A percentile compares a stretch with the other conserved stretches of the same genome.
Evolutionary conservation across 2,329 filamentous ascomycete genomes (phyloP).

Genomic region (Diaporthe amygdali): DNA sequence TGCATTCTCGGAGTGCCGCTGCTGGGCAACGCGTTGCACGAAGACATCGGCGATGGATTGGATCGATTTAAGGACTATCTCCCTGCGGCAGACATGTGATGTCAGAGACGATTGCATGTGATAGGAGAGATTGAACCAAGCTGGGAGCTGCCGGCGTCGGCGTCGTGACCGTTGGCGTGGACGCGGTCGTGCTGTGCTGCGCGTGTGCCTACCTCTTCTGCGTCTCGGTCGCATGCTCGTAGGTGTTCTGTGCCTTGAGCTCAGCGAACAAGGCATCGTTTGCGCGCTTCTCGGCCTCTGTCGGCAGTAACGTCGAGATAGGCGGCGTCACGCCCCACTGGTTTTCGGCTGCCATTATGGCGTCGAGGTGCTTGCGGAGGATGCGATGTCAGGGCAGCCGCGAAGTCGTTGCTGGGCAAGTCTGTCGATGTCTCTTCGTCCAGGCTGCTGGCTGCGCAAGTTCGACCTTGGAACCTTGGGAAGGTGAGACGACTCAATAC

Average conservation of each 20-base stretch:
- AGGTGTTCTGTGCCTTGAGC: slow-evolving; percentile 88
- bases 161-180: neutral
- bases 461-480: neutral
- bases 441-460: neutral
- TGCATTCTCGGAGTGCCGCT: slow-evolving; percentile 74
- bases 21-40: slow-evolving; percentile 78
- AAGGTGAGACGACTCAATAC: slow-evolving; percentile 6
- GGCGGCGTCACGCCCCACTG: slow-evolving; percentile 77
- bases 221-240: slow-evolving; percentile 83
- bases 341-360: slow-evolving; percentile 34
- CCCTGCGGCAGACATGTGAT: slow-evolving; percentile 48
- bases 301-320: slow-evolving; percentile 79
- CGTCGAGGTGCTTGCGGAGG: slow-evolving; percentile 9
- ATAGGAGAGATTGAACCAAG: neutral
- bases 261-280: slow-evolving; percentile 84
- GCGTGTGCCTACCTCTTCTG: slow-evolving; percentile 69
- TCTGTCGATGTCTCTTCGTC: neutral
- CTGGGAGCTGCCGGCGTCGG: neutral
- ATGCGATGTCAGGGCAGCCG: neutral
- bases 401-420: neutral
- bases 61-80: slow-evolving; percentile 75
- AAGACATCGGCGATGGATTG: slow-evolving; percentile 86
- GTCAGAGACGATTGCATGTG: neutral
- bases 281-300: slow-evolving; percentile 74
- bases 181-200: neutral